These are phyloP conservation scores for Choiromyces venosus DNA, from an alignment of 495 filamentous ascomycete genomes.

Conservation along the genomic window DNA sequence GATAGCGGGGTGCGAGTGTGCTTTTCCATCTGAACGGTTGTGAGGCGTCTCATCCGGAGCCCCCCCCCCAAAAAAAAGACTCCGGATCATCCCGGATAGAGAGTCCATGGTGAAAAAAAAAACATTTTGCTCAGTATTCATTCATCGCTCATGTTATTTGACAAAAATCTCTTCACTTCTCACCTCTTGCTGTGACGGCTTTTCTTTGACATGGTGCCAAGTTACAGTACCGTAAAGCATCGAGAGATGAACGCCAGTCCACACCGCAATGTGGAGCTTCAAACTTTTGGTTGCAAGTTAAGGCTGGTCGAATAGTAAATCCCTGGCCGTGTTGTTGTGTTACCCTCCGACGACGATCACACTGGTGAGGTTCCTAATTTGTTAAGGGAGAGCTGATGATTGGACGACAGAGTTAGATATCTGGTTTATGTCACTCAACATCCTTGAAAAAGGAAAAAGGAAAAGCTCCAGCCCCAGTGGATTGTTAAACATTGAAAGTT, in stretches of 20 bases:
- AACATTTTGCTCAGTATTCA: conserved; percentile 2
- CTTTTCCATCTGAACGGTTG: not conserved
- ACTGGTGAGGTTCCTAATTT: not conserved
- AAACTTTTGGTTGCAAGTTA: not conserved
- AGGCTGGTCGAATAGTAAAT: not conserved
- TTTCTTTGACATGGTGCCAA: not conserved
- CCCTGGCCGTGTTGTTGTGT: not conserved
- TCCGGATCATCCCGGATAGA: not conserved
- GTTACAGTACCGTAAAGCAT: not conserved
- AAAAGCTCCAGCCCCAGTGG: not conserved
- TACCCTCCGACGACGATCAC: not conserved
- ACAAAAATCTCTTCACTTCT: not conserved
- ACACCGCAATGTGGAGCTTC: not conserved
- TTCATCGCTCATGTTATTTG: not conserved
- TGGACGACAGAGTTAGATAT: not conserved
- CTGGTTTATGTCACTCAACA: not conserved
- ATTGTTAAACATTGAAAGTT: not conserved
- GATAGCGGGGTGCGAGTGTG: too few species aligned
- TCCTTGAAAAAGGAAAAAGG: not conserved
- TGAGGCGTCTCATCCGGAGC: not conserved
- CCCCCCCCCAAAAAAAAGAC: not conserved
- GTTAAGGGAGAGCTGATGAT: not conserved
- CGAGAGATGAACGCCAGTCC: not conserved
- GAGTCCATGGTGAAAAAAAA: not conserved
- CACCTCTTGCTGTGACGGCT: not conserved